phyloP scores from a whole-genome alignment of 1,284 basidiomycete species.

The Leccinum pachyderme region DNA sequence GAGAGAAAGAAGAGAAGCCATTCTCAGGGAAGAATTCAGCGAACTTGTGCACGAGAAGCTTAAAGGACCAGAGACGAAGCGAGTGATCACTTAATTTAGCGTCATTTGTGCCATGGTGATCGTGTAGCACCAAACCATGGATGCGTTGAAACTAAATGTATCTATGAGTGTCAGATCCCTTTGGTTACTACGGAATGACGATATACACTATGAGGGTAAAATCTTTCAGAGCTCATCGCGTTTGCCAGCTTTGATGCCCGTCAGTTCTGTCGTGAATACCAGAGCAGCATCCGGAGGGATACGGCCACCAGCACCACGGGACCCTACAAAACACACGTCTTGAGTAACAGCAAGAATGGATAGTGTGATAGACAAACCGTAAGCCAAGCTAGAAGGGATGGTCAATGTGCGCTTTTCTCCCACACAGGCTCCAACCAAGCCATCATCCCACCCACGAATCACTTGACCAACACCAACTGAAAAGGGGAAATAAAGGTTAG shows the following conservation, averaged over 20 bases:
- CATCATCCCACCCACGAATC: slow-evolving; percentile 81
- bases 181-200: background rate
- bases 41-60: slow-evolving; percentile 76
- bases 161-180: background rate
- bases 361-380: slow-evolving; percentile 56
- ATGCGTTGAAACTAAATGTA: background rate
- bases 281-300: slow-evolving; percentile 86
- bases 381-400: slow-evolving; percentile 76
- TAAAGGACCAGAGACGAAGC: slow-evolving; percentile 41
- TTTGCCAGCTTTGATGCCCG: slow-evolving; percentile 45
- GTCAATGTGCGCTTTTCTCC: slow-evolving; percentile 90
- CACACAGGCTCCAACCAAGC: slow-evolving; percentile 82
- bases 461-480: slow-evolving; percentile 79
- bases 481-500: slow-evolving; percentile 3
- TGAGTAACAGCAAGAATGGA: background rate
- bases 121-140: background rate
- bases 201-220: background rate
- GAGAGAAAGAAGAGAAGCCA: slow-evolving; percentile 82
- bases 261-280: slow-evolving; percentile 86
- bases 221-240: slow-evolving; percentile 39
- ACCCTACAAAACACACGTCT: slow-evolving; percentile 45
- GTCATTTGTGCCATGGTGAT: background rate
- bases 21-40: slow-evolving; percentile 77
- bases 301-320: slow-evolving; percentile 68
- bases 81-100: slow-evolving; percentile 3